phyloP scores from a whole-genome alignment of 2,329 filamentous ascomycete genomes.

The Cryphonectria nitschkei region DNA sequence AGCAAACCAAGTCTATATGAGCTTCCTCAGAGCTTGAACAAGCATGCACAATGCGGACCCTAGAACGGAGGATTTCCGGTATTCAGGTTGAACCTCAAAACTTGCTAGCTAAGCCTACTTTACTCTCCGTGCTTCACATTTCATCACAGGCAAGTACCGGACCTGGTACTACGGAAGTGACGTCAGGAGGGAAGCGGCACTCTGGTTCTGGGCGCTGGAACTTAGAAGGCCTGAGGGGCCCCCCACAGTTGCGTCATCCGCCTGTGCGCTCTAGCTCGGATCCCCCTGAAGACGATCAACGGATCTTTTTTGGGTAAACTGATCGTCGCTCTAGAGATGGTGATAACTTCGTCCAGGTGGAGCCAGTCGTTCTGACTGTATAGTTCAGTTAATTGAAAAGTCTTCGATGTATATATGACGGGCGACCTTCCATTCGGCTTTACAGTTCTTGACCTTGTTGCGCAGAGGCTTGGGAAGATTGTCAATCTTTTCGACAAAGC shows the following conservation, averaged over 20 bases:
- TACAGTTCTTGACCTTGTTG: no score
- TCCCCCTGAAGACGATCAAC: background rate
- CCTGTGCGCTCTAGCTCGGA: background rate
- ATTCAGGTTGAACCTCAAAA: background rate
- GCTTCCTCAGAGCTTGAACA: background rate
- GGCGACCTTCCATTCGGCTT: no score
- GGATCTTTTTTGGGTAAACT: background rate
- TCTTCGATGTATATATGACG: no score
- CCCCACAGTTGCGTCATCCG: slow-evolving; percentile 14
- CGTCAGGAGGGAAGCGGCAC: background rate
- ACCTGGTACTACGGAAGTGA: background rate
- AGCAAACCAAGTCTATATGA: background rate
- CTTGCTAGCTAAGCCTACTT: background rate
- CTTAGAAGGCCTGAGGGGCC: background rate
- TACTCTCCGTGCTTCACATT: background rate
- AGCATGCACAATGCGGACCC: background rate
- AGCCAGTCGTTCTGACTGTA: background rate
- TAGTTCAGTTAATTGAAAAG: background rate
- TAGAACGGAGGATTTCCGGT: background rate
- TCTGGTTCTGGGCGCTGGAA: background rate
- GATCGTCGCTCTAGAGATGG: background rate
- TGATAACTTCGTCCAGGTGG: slow-evolving; percentile 9
- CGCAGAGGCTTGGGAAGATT: no score
- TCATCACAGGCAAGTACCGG: background rate
- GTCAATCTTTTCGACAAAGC: background rate